Evolutionary conservation across 2,329 filamentous ascomycete genomes (phyloP).

Genomic region (Claviceps sp.): DNA sequence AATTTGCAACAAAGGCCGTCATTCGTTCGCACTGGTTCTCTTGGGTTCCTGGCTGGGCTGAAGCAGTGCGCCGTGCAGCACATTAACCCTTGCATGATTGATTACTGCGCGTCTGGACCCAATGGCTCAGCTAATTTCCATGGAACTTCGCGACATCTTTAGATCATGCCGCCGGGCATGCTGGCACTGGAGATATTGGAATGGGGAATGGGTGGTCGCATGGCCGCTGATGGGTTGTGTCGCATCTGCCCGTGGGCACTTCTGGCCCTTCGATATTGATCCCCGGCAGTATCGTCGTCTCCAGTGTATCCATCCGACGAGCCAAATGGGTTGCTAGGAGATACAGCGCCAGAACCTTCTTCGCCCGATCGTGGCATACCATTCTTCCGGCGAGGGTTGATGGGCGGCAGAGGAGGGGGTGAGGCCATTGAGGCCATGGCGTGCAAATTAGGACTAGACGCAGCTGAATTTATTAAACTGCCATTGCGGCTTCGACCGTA

Average conservation of each 20-base stretch:
- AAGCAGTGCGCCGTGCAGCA: background rate
- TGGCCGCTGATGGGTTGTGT: slow-evolving; percentile 1
- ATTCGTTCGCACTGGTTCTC: slow-evolving; percentile 5
- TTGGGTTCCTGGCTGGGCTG: background rate
- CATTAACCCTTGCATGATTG: background rate
- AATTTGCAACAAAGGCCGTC: slow-evolving; percentile 2
- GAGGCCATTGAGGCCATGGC: slow-evolving; percentile 17
- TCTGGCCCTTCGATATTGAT: slow-evolving; percentile 1
- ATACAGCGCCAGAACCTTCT: slow-evolving; percentile 14
- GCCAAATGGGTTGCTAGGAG: background rate
- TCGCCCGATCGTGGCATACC: slow-evolving; percentile 21
- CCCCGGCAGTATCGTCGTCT: background rate
- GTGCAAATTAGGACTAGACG: slow-evolving; percentile 25
- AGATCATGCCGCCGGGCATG: slow-evolving; percentile 34
- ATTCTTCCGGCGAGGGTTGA: slow-evolving; percentile 42
- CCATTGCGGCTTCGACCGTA: slow-evolving; percentile 21
- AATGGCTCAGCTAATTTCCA: background rate
- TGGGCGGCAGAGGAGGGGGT: slow-evolving; percentile 41
- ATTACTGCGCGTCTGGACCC: too few species aligned
- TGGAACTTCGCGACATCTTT: background rate
- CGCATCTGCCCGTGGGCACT: background rate
- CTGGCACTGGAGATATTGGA: slow-evolving; percentile 16
- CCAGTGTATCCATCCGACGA: slow-evolving; percentile 1
- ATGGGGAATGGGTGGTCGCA: slow-evolving; percentile 3
- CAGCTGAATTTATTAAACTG: slow-evolving; percentile 19